phyloP scores from a whole-genome alignment of 1,284 basidiomycete species.

The Fomitopsis palustris region DNA sequence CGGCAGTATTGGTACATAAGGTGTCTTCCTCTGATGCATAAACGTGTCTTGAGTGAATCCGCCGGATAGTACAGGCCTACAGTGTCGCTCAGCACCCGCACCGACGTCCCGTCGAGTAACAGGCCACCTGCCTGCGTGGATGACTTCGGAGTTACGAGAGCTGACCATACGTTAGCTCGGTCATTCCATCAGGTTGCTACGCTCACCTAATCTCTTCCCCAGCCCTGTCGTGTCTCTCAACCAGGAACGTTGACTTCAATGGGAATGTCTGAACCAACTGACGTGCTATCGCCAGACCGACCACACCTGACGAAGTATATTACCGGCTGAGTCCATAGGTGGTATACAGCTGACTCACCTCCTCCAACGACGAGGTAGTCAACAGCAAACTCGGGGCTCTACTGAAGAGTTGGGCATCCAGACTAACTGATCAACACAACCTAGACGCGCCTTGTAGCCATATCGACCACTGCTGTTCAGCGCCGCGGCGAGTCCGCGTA shows the following conservation, averaged over 20 bases:
- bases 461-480: conserved; percentile 61
- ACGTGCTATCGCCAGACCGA: conserved; percentile 87
- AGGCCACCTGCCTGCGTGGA: conserved; percentile 71
- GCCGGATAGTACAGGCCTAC: conserved; percentile 81
- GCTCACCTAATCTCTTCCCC: conserved; percentile 82
- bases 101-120: not conserved
- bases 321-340: not conserved
- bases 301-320: conserved; percentile 52
- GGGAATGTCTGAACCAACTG: conserved; percentile 68
- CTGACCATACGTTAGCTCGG: conserved; percentile 36
- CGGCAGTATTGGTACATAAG: conserved; percentile 82
- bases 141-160: conserved; percentile 94
- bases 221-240: conserved; percentile 74
- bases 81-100: not conserved
- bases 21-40: conserved; percentile 86
- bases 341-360: conserved; percentile 41
- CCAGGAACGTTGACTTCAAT: conserved; percentile 75
- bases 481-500: conserved; percentile 46
- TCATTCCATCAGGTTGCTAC: not conserved
- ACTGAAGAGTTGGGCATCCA: no score
- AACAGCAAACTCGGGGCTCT: conserved; percentile 73
- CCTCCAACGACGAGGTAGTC: conserved; percentile 94
- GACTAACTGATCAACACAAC: no score
- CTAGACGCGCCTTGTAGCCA: conserved; percentile 55
- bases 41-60: conserved; percentile 80